Base-by-base conservation (phyloP, 768 basidiomycete genomes). In the Russula ochroleuca region DNA sequence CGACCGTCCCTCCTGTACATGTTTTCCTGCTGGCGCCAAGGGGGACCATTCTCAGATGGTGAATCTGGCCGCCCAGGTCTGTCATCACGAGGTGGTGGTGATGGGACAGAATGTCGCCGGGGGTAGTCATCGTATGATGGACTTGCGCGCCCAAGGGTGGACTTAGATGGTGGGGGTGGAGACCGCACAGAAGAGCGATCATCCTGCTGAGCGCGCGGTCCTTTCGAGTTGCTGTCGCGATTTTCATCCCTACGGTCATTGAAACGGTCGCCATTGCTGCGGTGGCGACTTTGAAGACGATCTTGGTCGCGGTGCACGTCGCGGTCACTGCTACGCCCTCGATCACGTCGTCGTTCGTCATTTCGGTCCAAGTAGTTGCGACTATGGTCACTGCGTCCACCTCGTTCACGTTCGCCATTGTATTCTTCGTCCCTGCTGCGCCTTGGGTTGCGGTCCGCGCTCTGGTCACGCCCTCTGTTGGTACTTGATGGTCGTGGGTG, bases 61-160 rank as follows among this genome's bases (percentile, higher is more conserved):
- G 57, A 45, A 13, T 69, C 68, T 28, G 62, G 35, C 40, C 68
- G 67, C 50, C 65, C 56, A 5, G 40, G 21, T 15, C 33, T 31
- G 25, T 25, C 54, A 33, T 35, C 40, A 5, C 23, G 66, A 23
- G 70, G 69, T 14, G 78, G 78, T 5, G 80, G 78, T 9, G 54
- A n/a, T 2, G 61, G 64, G n/a, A 41, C 37, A 43, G 64, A 37
- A 14, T 50, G 61, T 25, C 78, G 74, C 4, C 81, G 78, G 57
- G 71, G 74, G 70, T 88, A 88, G 67, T 86, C 84, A 4, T 77
- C 78, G 53, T 88, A 88, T 51, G 78, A 76, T 1, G 86, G 86
- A 25, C 87, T 88, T 19, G 31, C 56, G 28, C 72, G 61, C 25
- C 65, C 57, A 37, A 40, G 33, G 41, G 45, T 31, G 40, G 64